phyloP scores from a whole-genome alignment of 2,329 filamentous ascomycete species.

The Nigrospora sphaerica region DNA sequence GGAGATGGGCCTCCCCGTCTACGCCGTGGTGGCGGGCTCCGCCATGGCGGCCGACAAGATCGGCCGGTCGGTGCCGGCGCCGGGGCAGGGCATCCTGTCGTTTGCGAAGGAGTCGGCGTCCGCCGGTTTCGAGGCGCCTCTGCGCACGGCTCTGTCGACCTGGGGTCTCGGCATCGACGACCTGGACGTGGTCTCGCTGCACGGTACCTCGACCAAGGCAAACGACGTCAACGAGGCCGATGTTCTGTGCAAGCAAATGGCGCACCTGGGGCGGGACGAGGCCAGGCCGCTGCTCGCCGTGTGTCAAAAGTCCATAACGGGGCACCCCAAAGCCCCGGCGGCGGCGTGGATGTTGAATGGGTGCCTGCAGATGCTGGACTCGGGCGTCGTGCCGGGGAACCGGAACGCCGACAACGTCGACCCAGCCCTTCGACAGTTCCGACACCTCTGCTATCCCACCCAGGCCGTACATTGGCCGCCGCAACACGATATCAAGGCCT shows the following conservation, averaged over 20 bases:
- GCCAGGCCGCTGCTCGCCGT: slow-evolving; percentile 93
- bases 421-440: slow-evolving; percentile 91
- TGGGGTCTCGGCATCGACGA: slow-evolving; percentile 98
- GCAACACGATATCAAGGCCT: slow-evolving; percentile 17
- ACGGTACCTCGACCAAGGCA: slow-evolving; percentile 95
- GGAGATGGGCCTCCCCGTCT: slow-evolving; percentile 97
- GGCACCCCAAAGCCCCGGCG: slow-evolving; percentile 97
- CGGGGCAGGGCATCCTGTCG: slow-evolving; percentile 92
- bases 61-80: slow-evolving; percentile 93
- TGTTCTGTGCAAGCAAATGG: slow-evolving; percentile 91
- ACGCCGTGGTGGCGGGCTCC: slow-evolving; percentile 86
- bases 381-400: slow-evolving; percentile 90
- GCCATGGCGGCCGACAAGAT: slow-evolving; percentile 98
- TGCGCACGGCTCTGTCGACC: slow-evolving; percentile 90
- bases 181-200: slow-evolving; percentile 91
- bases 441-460: slow-evolving; percentile 95
- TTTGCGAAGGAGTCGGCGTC: slow-evolving; percentile 91
- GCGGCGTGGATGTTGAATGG: slow-evolving; percentile 99
- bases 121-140: slow-evolving; percentile 80
- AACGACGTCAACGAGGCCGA: slow-evolving; percentile 99
- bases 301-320: slow-evolving; percentile 98
- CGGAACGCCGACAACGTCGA: slow-evolving; percentile 98
- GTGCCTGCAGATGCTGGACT: slow-evolving; percentile 89
- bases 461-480: slow-evolving; percentile 63
- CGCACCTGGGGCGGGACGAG: slow-evolving; percentile 89